phyloP scores from a whole-genome alignment of 768 basidiomycete species.

The Tephrocybe sp. region DNA sequence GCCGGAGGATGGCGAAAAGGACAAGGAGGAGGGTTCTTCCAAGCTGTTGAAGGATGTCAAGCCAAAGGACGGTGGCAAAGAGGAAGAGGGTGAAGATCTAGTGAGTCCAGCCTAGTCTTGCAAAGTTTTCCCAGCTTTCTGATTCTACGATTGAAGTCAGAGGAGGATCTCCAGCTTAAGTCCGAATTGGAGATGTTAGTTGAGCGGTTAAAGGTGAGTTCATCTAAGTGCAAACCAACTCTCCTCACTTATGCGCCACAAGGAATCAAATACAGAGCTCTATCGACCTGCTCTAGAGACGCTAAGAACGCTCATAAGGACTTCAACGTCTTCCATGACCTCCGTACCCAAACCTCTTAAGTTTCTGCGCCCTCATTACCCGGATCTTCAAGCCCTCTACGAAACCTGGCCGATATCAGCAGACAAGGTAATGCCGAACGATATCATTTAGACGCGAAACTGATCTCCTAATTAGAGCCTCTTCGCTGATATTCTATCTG shows the following conservation, averaged over 20 bases:
- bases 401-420: conserved; percentile 78
- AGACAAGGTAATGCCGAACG: conserved; percentile 55
- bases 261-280: conserved; percentile 88
- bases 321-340: conserved; percentile 98
- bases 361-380: conserved; percentile 94
- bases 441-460: background rate
- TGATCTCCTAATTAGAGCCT: conserved; percentile 57
- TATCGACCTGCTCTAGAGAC: conserved; percentile 93
- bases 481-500: conserved; percentile 96
- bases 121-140: conserved; percentile 2
- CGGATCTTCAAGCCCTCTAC: conserved; percentile 80
- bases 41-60: conserved; percentile 53
- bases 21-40: conserved; percentile 57
- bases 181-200: conserved; percentile 96
- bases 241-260: conserved; percentile 5
- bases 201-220: conserved; percentile 82
- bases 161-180: conserved; percentile 93
- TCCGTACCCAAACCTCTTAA: conserved; percentile 98
- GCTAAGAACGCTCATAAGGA: conserved; percentile 88
- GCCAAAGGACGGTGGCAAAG: conserved; percentile 43
- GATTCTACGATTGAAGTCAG: conserved; percentile 56
- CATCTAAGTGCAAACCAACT: conserved; percentile 1
- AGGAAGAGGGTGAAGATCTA: conserved; percentile 74
- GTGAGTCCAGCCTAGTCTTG: conserved; percentile 46
- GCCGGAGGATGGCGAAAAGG: conserved; percentile 38